A percentile compares a stretch with the other conserved stretches of the same genome.
phyloP scores from a whole-genome alignment of 2,329 filamentous ascomycete genomes.

The Alternaria dauci region DNA sequence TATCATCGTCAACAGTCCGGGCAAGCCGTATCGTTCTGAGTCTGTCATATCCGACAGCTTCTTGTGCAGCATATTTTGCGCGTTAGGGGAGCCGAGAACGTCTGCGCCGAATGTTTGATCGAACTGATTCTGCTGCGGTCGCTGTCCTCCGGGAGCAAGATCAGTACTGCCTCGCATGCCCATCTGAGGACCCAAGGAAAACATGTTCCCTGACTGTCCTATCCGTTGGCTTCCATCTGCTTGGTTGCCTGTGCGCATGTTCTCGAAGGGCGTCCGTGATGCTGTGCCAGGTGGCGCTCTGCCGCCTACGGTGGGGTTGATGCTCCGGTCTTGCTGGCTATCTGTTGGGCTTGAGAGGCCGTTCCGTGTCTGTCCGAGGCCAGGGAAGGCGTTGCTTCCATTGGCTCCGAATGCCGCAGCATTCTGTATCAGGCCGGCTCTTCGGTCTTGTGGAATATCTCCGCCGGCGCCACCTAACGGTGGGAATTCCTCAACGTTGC shows the following conservation, averaged over 20 bases:
- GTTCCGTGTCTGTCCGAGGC: constrained; percentile 55
- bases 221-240: constrained; percentile 48
- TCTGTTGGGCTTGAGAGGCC: constrained; percentile 52
- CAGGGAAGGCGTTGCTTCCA: constrained; percentile 52
- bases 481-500: constrained; percentile 68
- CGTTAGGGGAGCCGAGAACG: constrained; percentile 38
- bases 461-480: constrained; percentile 63
- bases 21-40: constrained; percentile 66
- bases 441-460: constrained; percentile 61
- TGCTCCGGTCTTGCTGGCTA: constrained; percentile 45
- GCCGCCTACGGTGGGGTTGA: constrained; percentile 43
- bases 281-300: constrained; percentile 37
- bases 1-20: constrained; percentile 67
- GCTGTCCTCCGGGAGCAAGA: constrained; percentile 38
- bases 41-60: constrained; percentile 66
- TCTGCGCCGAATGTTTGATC: constrained; percentile 46
- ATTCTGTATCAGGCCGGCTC: constrained; percentile 61
- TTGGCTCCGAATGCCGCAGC: constrained; percentile 55
- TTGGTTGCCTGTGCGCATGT: constrained; percentile 37
- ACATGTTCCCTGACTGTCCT: constrained; percentile 40
- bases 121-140: constrained; percentile 41
- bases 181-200: constrained; percentile 43
- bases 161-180: constrained; percentile 31
- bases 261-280: constrained; percentile 45
- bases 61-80: constrained; percentile 52